phyloP scores from a whole-genome alignment of 176 grass and related monocot genomes.

The Eremochloa ophiuroides region DNA sequence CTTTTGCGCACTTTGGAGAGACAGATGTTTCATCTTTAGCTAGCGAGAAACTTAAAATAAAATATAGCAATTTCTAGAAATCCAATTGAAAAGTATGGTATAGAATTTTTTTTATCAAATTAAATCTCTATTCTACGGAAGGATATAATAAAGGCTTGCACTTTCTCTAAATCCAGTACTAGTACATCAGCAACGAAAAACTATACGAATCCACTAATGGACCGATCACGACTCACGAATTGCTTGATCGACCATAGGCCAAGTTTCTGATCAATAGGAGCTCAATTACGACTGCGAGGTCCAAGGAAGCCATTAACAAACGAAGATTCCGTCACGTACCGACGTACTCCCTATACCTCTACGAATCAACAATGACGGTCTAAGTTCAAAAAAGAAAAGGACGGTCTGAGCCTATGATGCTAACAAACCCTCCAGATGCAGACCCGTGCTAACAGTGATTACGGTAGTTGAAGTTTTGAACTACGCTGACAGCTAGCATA shows the following conservation, averaged over 20 bases:
- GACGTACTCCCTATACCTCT: neutral
- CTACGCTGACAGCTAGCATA: neutral
- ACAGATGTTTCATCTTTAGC: no score
- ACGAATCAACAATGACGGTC: neutral
- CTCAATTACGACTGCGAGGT: neutral
- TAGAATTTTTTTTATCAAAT: no score
- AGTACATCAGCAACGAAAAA: neutral
- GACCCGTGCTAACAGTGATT: neutral
- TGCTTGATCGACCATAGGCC: neutral
- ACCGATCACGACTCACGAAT: neutral
- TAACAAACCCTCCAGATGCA: neutral
- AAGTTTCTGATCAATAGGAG: neutral
- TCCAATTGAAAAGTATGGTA: no score
- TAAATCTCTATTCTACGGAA: no score
- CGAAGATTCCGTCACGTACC: neutral
- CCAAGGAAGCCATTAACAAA: neutral
- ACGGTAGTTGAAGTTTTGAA: neutral
- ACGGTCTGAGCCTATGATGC: no score
- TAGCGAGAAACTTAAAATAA: no score
- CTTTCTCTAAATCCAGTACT: no score
- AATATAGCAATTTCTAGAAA: no score
- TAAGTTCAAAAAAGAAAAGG: no score
- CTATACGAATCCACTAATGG: neutral
- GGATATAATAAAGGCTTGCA: no score
- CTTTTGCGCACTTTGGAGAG: no score